Conservation (phyloP, 2,329 filamentous ascomycete species). For the Pseudogymnoascus sp. region DNA sequence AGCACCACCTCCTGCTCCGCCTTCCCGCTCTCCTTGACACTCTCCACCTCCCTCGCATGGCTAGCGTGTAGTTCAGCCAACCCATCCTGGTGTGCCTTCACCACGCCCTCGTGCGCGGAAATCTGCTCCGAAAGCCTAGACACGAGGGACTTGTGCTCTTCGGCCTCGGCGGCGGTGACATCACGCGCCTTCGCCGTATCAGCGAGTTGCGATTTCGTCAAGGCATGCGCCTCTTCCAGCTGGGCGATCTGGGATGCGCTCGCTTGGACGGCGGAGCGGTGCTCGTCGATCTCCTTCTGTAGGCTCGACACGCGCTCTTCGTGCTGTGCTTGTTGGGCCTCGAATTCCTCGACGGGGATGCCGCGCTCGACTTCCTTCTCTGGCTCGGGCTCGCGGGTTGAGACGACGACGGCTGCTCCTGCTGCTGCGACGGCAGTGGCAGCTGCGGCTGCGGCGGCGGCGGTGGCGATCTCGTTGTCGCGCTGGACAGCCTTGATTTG, state of each 20-base stretch:
- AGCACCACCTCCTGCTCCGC: constrained; percentile 52
- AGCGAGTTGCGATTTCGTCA: neutral
- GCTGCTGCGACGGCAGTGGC: constrained; percentile 34
- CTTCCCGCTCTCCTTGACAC: constrained; percentile 42
- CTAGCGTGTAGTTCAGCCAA: constrained; percentile 42
- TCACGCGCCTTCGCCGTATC: constrained; percentile 4
- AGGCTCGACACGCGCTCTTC: constrained; percentile 40
- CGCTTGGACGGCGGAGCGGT: neutral
- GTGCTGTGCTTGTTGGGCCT: constrained; percentile 63
- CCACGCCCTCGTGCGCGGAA: constrained; percentile 49
- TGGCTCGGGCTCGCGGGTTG: constrained; percentile 42
- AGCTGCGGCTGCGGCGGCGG: constrained; percentile 14
- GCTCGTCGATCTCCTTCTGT: constrained; percentile 33
- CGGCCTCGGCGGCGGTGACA: constrained; percentile 36
- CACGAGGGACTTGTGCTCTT: constrained; percentile 38
- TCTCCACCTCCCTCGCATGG: constrained; percentile 44
- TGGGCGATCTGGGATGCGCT: constrained; percentile 41
- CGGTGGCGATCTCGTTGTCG: constrained; percentile 31
- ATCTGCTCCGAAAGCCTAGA: constrained; percentile 52
- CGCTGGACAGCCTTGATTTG: constrained; percentile 49
- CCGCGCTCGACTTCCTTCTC: constrained; percentile 77
- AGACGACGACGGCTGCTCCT: constrained; percentile 36
- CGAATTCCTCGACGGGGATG: constrained; percentile 60
- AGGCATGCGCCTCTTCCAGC: constrained; percentile 13
- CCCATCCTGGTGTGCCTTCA: constrained; percentile 47